phyloP scores from a whole-genome alignment of 2,329 filamentous ascomycete genomes.

The Monosporascus sp. region DNA sequence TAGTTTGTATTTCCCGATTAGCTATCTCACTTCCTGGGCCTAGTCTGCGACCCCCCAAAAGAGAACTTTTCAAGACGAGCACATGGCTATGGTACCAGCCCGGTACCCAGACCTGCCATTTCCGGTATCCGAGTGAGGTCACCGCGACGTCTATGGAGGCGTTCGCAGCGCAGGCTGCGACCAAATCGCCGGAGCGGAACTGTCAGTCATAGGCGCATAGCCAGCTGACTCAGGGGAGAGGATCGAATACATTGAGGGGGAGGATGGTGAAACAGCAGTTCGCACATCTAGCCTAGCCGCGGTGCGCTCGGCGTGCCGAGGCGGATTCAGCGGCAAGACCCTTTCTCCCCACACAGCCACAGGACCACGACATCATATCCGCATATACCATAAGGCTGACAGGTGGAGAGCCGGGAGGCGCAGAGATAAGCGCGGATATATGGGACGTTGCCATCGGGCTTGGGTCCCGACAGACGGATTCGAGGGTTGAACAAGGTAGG shows the following conservation, averaged over 20 bases:
- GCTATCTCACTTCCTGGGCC: neutral
- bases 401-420: neutral
- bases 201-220: neutral
- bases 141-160: neutral
- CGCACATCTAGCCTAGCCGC: neutral
- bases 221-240: neutral
- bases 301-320: neutral
- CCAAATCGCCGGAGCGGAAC: too few relatives aligned
- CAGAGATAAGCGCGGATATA: neutral
- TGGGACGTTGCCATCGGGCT: neutral
- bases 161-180: neutral
- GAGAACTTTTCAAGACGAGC: neutral
- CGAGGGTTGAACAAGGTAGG: neutral
- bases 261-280: neutral
- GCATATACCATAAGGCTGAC: neutral
- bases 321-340: neutral
- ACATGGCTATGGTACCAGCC: neutral
- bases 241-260: neutral
- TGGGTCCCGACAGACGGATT: neutral
- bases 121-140: neutral
- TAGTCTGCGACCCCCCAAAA: neutral
- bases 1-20: neutral
- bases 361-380: neutral
- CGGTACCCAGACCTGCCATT: neutral
- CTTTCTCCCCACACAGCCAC: neutral